Evolutionary conservation across 1,284 basidiomycete species (phyloP), one percentile per base, ranked within the genome.

Genomic region (Ceratobasidium sp.): DNA sequence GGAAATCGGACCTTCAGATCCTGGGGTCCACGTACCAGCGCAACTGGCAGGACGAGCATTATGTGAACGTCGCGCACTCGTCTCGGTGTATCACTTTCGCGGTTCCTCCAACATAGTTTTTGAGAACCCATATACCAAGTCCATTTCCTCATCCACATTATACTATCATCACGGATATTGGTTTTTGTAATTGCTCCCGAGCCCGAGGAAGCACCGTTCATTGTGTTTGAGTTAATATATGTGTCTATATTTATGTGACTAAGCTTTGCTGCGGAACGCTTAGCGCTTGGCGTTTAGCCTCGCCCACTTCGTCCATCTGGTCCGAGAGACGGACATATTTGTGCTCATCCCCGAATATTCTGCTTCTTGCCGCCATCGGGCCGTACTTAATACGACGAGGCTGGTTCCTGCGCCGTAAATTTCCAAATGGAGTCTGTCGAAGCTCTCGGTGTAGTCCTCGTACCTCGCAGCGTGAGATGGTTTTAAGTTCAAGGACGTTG

Each of bases 21-120:
- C 12, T 60, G 44, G 67, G 67, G 21, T 70, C 67, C 12, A 70
- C 67, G 11, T 70, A 70, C 23, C 67, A 70, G 28, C 54, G 67
- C 14, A 70, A 70, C 30, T 48, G 30, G 40, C 46, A 59, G 44
- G 67, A 70, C 33, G 67, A 70, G 46, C 67, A 70, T 40, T 70
- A 70, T 56, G 44, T 70, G 9, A 56, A 56, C n/a, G 44, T 46
- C 23, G 54, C 67, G 40, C 56, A 44, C 56, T 59, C 53, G 28
- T 63, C 62, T 38, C 18, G 49, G 36, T 38, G 48, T 25, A 60
- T 70, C 33, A 23, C 28, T 38, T 70, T 70, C 28, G 67, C 67
- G 23, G 38, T n/a, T 44, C 60, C 58, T 21, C 56, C 38, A 18
- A 16, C n/a, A 8, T 36, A 33, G 16, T 58, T 58, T 38, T 58